phyloP scores from a whole-genome alignment of 176 grass and related monocot species.

The Bromus sterilis region DNA sequence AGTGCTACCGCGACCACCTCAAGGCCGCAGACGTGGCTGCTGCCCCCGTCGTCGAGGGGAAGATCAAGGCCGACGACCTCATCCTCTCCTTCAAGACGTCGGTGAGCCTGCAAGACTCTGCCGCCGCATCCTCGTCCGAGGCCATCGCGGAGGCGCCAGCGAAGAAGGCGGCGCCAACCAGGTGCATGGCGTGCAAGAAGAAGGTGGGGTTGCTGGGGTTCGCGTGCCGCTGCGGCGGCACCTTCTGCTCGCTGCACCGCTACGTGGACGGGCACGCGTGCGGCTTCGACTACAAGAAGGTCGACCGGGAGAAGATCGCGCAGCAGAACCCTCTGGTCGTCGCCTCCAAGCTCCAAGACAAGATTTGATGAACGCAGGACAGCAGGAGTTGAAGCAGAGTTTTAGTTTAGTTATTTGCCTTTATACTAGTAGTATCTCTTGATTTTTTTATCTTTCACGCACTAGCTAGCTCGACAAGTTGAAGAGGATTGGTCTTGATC shows the following conservation, averaged over 20 bases:
- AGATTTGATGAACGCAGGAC: conserved; percentile 28
- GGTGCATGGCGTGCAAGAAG: conserved; percentile 41
- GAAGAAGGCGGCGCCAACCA: not conserved
- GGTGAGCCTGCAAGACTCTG: not conserved
- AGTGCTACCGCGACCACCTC: conserved; percentile 26
- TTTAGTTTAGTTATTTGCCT: not conserved
- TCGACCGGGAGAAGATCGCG: conserved; percentile 13
- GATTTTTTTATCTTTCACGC: not conserved
- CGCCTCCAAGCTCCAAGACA: conserved; percentile 21
- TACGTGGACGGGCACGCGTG: conserved; percentile 33
- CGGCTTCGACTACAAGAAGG: conserved; percentile 38
- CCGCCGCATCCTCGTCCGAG: fast-evolving
- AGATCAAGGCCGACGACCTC: not conserved
- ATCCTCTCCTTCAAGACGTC: not conserved
- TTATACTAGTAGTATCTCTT: not conserved
- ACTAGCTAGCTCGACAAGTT: not conserved
- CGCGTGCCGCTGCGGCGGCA: conserved; percentile 46
- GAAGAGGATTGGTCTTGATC: not conserved
- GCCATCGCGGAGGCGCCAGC: not conserved
- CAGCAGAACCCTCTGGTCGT: conserved; percentile 34
- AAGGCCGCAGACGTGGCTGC: not conserved
- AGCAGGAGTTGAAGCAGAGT: not conserved
- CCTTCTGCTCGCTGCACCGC: conserved; percentile 43
- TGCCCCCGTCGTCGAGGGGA: not conserved
- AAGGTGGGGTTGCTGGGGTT: conserved; percentile 49